Base-by-base conservation (phyloP, 352 stramenopile species). In the Vaucheria bursata region DNA sequence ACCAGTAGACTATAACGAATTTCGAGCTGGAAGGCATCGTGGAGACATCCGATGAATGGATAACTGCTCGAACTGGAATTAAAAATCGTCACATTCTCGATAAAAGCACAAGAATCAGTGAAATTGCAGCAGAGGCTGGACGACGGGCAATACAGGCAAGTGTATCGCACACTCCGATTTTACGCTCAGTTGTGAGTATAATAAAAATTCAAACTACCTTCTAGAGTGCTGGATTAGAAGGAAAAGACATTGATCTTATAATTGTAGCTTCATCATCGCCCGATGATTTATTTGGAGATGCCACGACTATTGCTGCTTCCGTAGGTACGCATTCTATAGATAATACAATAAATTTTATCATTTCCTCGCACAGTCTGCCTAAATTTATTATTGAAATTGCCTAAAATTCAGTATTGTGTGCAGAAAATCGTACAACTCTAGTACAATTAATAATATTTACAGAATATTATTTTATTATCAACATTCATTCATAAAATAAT, bases 31-130 rank as follows among this genome's bases (percentile, higher is more conserved):
- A 92, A 80, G 78, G 74, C 6, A 81, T 94, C 8, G 87, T 93
- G 12, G 90, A 94, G 71, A 94, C 90, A 3, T 87, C 80, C 39
- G 90, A 94, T 79, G 90, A 93, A 83, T 94, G 90, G 90, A 94
- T 94, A 71, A 70, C 75, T 1, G 88, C 87, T 4, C 81, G 89
- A 35, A 94, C 90, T 8, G 90, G 90, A 4, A 94, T 94, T 73
- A 25, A 82, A 5, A 72, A 87, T 71, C 75, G 89, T 39, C 83
- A 85, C 45, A 80, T 94, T 0, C 77, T 92, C 7, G 53, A 32
- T 12, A 7, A 37, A 50, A 74, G 68, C 8, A 38, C 37, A 36
- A 25, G 50, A 25, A 52, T 78, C 1, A 36, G 69, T 31, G 38
- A 78, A 29, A 2, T 80, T 39, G 75, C 86, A 0, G 77, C 86